Evolutionary conservation across 2,329 filamentous ascomycete species (phyloP).

Genomic region (Achaetomium macrosporum): DNA sequence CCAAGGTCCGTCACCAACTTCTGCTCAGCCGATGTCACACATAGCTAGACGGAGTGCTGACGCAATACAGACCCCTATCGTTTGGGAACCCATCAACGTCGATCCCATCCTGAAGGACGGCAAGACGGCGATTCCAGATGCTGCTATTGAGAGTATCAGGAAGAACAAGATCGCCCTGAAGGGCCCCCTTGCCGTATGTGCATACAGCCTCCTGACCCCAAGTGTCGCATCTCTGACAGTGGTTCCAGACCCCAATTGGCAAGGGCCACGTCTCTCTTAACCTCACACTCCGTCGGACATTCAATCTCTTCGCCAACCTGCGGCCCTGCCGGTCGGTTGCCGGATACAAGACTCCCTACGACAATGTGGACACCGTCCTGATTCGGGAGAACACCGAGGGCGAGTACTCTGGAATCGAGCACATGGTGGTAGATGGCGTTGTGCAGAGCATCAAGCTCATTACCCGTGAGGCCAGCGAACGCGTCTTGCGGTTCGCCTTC

Average conservation of each 20-base stretch:
- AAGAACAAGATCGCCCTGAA: slow-evolving; percentile 97
- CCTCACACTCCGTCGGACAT: slow-evolving; percentile 94
- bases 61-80: slow-evolving; percentile 66
- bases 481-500: slow-evolving; percentile 95
- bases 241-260: slow-evolving; percentile 75
- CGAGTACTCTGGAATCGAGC: slow-evolving; percentile 99
- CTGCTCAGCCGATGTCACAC: slow-evolving; percentile 28
- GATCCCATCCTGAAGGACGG: slow-evolving; percentile 90
- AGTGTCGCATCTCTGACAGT: slow-evolving; percentile 16
- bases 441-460: slow-evolving; percentile 99
- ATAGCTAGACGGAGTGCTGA: slow-evolving; percentile 5
- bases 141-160: slow-evolving; percentile 86
- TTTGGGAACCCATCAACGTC: slow-evolving; percentile 97
- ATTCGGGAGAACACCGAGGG: slow-evolving; percentile 99
- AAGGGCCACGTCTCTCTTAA: slow-evolving; percentile 99
- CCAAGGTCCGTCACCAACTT: slow-evolving; percentile 59
- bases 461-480: slow-evolving; percentile 88
- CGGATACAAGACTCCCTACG: slow-evolving; percentile 98
- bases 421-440: slow-evolving; percentile 94
- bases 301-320: slow-evolving; percentile 99
- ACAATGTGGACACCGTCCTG: slow-evolving; percentile 91
- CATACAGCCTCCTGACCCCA: not conserved
- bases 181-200: slow-evolving; percentile 84
- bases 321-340: slow-evolving; percentile 95
- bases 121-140: slow-evolving; percentile 89